Base-by-base conservation (phyloP, 208 protist genomes). In the Trypanosoma caninum region DNA sequence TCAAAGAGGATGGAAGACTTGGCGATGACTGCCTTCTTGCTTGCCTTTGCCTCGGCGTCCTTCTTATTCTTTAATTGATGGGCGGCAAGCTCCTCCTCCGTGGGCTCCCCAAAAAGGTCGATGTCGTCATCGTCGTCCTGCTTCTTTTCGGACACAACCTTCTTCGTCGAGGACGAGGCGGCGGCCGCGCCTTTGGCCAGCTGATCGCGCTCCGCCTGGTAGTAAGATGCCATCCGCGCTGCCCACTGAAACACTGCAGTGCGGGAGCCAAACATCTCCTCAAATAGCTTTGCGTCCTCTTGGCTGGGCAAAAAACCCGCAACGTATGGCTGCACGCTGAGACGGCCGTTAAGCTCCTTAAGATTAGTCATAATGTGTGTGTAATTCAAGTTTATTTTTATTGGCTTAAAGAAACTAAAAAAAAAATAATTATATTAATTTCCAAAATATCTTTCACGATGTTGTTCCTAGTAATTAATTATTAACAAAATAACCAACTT, bases 1-100 rank as follows among this genome's bases (percentile, higher is more conserved):
- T 97, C 90, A 27, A 97, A 79, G 13, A 97, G 69, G 52, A 97
- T 91, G 44, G 80, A 89, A 22, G 90, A 94, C 80, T 96, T 96
- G 53, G 89, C 87, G 35, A 92, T 81, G 48, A 87, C 76, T 4
- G 50, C 78, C 80, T 83, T 82, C 80, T 93, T 93, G 47, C 56
- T 72, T 74, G 84, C 89, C 78, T 95, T 91, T 54, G 77, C 76
- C 28, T 81, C 83, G 5, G 84, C 84, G 52, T 92, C 85, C 74
- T 82, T 80, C 50, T 77, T 78, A 72, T 92, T 93, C 84, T 93
- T 93, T n/a, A 81, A 82, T 59, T 90, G 85, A 35, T 93, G 85
- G n/a, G 87, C 86, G 2, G 78, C 78, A 53, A 84, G 60, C 71
- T 94, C 87, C 73, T 93, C 87, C 65, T 91, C 87, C 23, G 89